These are phyloP conservation scores for Mucor saturninus DNA, from an alignment of 371 early-diverging fungal species.

Conservation along the genomic window DNA sequence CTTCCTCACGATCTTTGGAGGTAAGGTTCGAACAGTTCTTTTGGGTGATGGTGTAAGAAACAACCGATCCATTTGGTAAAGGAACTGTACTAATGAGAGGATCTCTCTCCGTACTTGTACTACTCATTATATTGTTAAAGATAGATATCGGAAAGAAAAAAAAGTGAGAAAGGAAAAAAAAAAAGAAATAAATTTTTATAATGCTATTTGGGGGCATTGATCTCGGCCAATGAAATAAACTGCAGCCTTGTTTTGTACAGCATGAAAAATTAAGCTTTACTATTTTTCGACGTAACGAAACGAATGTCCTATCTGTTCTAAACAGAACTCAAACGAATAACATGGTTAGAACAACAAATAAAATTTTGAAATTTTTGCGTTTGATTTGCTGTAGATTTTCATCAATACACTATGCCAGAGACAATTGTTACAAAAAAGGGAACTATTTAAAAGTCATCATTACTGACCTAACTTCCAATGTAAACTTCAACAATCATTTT, in stretches of 20 bases:
- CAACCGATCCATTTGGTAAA: constrained; percentile 27
- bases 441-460: no score
- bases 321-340: background rate
- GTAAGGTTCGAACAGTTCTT: constrained; percentile 44
- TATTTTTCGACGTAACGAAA: no score
- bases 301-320: background rate
- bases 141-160: constrained; percentile 6
- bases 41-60: constrained; percentile 30
- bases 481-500: no score
- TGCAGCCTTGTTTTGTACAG: background rate
- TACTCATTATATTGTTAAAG: background rate
- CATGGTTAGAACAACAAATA: background rate
- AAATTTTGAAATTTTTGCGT: background rate
- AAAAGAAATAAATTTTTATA: background rate
- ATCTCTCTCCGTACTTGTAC: constrained; percentile 23
- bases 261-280: background rate
- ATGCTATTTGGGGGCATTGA: background rate
- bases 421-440: no score
- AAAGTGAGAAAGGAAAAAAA: constrained; percentile 3
- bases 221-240: background rate
- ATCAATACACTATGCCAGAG: no score
- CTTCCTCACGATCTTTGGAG: constrained; percentile 25
- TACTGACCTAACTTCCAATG: no score
- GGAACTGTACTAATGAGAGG: constrained; percentile 16
- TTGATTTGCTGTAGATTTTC: background rate